A percentile compares a stretch with the other conserved stretches of the same genome.
phyloP scores from a whole-genome alignment of 495 filamentous ascomycete genomes.

The Xylaria curta region DNA sequence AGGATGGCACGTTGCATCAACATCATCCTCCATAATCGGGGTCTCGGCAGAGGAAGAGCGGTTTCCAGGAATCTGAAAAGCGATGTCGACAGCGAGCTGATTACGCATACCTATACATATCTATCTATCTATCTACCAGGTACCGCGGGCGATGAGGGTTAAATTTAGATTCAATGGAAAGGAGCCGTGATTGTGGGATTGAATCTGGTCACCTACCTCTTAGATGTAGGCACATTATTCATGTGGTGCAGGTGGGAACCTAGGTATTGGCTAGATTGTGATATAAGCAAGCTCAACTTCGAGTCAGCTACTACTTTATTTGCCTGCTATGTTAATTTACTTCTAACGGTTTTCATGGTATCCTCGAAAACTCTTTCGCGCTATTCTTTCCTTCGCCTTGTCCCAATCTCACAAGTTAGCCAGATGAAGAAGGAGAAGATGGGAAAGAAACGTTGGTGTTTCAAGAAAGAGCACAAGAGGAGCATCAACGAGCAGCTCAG shows the following conservation, averaged over 20 bases:
- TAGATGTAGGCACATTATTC: neutral
- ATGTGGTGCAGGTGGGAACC: neutral
- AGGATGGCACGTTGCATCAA: conserved; percentile 10
- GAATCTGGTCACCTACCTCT: too few relatives aligned
- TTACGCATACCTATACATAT: neutral
- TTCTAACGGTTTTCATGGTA: too few relatives aligned
- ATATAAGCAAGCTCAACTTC: conserved; percentile 4
- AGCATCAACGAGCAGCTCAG: neutral
- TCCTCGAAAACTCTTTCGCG: neutral
- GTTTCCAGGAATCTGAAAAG: neutral
- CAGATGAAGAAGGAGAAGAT: conserved; percentile 10
- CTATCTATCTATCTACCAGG: neutral
- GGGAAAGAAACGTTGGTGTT: conserved; percentile 20
- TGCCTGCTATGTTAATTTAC: neutral
- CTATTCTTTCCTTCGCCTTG: neutral
- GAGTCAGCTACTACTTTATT: neutral
- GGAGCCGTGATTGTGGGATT: neutral
- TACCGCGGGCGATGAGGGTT: neutral
- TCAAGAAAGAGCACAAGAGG: conserved; percentile 8
- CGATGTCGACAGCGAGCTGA: neutral
- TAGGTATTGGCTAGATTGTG: neutral
- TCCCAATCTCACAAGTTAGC: neutral
- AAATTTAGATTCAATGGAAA: conserved; percentile 1
- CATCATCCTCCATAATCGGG: neutral
- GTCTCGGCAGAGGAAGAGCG: neutral